Base-by-base conservation (phyloP, 148 eudicot genomes). In the Persicaria tinctoria region DNA sequence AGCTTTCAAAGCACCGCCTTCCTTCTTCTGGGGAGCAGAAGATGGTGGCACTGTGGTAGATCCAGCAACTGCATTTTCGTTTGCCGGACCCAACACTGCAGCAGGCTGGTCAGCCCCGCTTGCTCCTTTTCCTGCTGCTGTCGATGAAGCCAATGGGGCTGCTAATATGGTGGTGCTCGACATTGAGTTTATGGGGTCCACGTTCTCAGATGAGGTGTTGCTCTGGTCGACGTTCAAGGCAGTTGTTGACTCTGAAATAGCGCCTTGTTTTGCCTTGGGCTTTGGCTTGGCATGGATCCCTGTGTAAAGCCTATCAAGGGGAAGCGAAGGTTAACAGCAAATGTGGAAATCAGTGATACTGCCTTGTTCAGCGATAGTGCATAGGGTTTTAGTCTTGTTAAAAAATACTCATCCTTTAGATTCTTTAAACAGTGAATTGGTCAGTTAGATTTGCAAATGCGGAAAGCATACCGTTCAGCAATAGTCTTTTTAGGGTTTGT, bases 261-360 rank as follows among this genome's bases (percentile, higher is more conserved):
- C 87, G 70, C 91, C 93, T n/a, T 80, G 84, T 86, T 90, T 95
- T 8, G 75, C 77, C 78, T 88, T 92, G 0, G 92, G 82, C 77
- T 95, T 95, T 16, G 92, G 89, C 80, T 90, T 95, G 6, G 96
- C 98, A 59, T 95, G 98, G 72, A 92, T 92, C 56, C 96, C 93
- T 11, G 98, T 95, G 82, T 89, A 95, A 46, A 95, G 81, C 87
- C 98, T 95, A 87, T 38, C 72, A 64, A 69, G 14, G 13, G 63
- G 50, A 23, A 16, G 51, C 10, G 56, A 50, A 12, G 2, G 27
- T 18, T 45, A 46, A 13, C 6, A 46, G 12, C 51, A 73, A 1
- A 20, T 48, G 51, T 64, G 11, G 69, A 12, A 71, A 59, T 17
- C 32, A 51, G 41, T 66, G 5, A 53, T 53, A 9, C n/a, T 53